phyloP scores from a whole-genome alignment of 495 filamentous ascomycete genomes.

The Hypomontagnella monticulosa region DNA sequence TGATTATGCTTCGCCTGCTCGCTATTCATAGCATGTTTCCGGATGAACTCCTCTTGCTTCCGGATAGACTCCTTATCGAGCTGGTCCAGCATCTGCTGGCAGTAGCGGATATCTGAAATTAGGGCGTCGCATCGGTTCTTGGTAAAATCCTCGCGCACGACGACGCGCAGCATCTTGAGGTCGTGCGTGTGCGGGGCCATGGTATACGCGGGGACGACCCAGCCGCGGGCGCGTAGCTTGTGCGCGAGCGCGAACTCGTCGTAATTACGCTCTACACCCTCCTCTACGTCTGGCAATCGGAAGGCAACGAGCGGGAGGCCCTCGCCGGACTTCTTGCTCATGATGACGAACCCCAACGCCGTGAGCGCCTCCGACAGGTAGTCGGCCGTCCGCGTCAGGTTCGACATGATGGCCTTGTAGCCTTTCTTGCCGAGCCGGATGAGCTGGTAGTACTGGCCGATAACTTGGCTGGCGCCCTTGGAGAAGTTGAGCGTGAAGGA shows the following conservation, averaged over 20 bases:
- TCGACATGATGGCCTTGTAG: constrained; percentile 86
- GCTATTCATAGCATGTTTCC: constrained; percentile 63
- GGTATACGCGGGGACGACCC: constrained; percentile 93
- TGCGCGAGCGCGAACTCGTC: constrained; percentile 88
- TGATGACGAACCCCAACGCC: constrained; percentile 81
- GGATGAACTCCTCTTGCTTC: constrained; percentile 72
- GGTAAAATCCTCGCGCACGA: constrained; percentile 89
- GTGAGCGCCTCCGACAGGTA: constrained; percentile 76
- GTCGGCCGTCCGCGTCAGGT: constrained; percentile 83
- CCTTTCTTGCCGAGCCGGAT: constrained; percentile 91
- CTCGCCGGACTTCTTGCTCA: constrained; percentile 76
- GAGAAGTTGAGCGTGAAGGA: constrained; percentile 98
- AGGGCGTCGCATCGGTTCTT: constrained; percentile 77
- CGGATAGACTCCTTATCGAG: constrained; percentile 77
- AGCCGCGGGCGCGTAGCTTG: constrained; percentile 81
- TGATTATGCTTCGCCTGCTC: constrained; percentile 69
- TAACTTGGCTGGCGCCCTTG: constrained; percentile 90
- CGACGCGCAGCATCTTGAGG: constrained; percentile 87
- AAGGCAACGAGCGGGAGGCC: constrained; percentile 90
- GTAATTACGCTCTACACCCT: constrained; percentile 65
- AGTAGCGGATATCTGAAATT: constrained; percentile 76
- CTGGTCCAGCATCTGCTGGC: constrained; percentile 69
- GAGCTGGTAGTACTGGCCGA: constrained; percentile 95
- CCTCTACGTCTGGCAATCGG: constrained; percentile 65
- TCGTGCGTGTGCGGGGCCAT: constrained; percentile 86